These are phyloP conservation scores for Vairimorpha ceranae DNA, from an alignment of 371 early-diverging fungal species.

Conservation along the genomic window DNA sequence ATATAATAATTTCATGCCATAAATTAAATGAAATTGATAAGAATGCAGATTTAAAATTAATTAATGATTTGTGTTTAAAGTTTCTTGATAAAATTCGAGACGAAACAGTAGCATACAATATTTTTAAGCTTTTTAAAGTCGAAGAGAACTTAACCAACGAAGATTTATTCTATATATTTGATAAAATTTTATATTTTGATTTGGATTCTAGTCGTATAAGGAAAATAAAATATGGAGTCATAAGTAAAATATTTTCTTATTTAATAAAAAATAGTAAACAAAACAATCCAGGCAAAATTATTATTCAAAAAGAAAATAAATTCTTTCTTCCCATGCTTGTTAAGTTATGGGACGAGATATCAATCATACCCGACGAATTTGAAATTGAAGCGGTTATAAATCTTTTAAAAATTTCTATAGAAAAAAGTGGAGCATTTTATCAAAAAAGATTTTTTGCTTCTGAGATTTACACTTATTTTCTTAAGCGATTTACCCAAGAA, in stretches of 20 bases:
- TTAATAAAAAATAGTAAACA: not conserved
- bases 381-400: slow-evolving; percentile 14
- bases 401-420: slow-evolving; percentile 9
- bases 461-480: not conserved
- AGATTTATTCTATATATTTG: not conserved
- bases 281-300: no score
- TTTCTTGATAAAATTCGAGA: not conserved
- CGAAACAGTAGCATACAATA: not conserved
- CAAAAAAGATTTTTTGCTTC: slow-evolving; percentile 15
- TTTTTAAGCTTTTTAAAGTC: not conserved
- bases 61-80: not conserved
- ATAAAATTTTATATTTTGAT: not conserved
- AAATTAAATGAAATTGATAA: not conserved
- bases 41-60: not conserved
- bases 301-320: not conserved
- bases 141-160: not conserved
- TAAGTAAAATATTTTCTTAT: not conserved
- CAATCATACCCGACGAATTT: slow-evolving; percentile 5
- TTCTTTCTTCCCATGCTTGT: not conserved
- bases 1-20: not conserved
- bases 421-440: slow-evolving; percentile 15
- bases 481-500: not conserved
- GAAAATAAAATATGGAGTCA: not conserved
- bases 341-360: slow-evolving; percentile 25
- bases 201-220: not conserved